Base-by-base conservation (phyloP, 1,284 basidiomycete species). In the Wolfiporia cocos region DNA sequence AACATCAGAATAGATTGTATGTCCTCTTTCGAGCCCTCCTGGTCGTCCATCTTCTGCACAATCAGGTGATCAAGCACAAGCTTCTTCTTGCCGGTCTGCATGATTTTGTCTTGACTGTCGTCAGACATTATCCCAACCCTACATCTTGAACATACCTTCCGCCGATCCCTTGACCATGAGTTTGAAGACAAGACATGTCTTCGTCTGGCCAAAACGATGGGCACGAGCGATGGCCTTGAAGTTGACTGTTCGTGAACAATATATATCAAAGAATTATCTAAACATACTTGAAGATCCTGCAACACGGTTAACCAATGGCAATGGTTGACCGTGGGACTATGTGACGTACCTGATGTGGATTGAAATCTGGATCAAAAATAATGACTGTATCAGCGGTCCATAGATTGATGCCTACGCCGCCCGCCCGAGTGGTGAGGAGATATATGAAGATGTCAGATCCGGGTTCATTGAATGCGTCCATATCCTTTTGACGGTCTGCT, bases 371-470 rank as follows among this genome's bases (percentile, higher is more conserved):
- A 57, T 94, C 92, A 53, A 82, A 86, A 39, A 97, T 82, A 45
- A 98, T 92, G 34, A 97, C 93, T 1, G 89, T 92, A 54, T 94
- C 90, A 26, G 92, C 91, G 43, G 69, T 84, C 76, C 73, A 84
- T 36, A 96, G 73, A 58, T 96, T 97, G 65, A 97, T 96, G 23
- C 94, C 93, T 41, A 97, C 88, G 47, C 95, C 95, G 31, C 95
- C 95, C 30, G 96, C 96, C 34, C 96, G 81, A 21, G 96, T 99
- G 4, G 91, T 90, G 28, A 99, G 72, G 7, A 99, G 69, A 62
- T 91, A 97, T 49, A 97, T 83, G 63, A 94, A 94, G 44, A 86
- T 68, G 38, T 95, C 90, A 1, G 92, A 95, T 39, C 76, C 77
- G 2, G 84, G 81, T 29, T 78, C 82, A 61, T 98, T 97, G 70